These are phyloP conservation scores for Musa acuminata DNA, from an alignment of 176 grass and related monocot genomes.

Conservation along the genomic window DNA sequence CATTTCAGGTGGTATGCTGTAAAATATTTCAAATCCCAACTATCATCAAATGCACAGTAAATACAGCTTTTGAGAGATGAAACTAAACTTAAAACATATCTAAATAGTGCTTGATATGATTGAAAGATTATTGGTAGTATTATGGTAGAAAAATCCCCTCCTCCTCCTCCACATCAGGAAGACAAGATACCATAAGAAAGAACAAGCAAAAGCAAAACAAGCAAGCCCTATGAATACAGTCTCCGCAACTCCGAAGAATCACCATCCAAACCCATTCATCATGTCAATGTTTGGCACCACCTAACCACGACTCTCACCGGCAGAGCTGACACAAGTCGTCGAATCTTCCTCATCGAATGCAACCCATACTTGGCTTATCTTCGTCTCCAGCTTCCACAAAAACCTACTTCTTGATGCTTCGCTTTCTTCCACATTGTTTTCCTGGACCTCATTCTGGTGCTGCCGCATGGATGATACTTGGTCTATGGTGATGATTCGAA, in stretches of 20 bases:
- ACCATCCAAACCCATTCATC: neutral
- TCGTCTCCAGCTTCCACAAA: conserved; percentile 47
- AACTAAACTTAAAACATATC: too few relatives aligned
- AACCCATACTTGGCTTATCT: conserved; percentile 80
- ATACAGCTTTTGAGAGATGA: too few relatives aligned
- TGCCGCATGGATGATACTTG: conserved; percentile 4
- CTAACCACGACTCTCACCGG: neutral
- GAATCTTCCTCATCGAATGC: conserved; percentile 44
- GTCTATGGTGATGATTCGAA: conserved; percentile 40
- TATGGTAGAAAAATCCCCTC: neutral
- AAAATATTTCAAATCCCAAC: too few relatives aligned
- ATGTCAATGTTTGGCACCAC: neutral
- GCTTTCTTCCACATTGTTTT: neutral
- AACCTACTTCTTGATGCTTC: neutral
- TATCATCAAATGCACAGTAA: too few relatives aligned
- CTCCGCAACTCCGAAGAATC: neutral
- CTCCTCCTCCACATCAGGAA: neutral
- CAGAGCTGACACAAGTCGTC: neutral
- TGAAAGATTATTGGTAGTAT: too few relatives aligned
- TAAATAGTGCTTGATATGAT: too few relatives aligned
- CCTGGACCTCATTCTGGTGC: conserved; percentile 3
- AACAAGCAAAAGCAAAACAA: neutral
- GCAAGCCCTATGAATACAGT: neutral
- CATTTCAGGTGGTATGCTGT: too few relatives aligned
- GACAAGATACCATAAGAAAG: neutral